Base-by-base conservation (phyloP, 2,329 filamentous ascomycete species). In the Hypoxylon sp. region DNA sequence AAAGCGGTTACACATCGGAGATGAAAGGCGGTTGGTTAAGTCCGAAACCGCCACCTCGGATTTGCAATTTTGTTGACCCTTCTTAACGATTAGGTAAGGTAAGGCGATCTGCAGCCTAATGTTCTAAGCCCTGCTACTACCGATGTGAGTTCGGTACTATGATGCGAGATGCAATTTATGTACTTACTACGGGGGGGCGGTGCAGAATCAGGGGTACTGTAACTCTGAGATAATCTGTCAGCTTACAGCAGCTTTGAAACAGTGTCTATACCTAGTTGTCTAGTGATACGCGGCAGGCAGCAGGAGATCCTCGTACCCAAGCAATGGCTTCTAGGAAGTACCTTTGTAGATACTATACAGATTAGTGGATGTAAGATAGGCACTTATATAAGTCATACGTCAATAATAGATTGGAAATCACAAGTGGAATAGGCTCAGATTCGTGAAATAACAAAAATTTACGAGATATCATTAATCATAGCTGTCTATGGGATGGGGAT, bases 391-490 rank as follows among this genome's bases (percentile, higher is more conserved):
- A 22, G 19, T 22, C 3, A 22, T 22, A 22, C 19, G 1, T 22
- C 1, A 10, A 6, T 33, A 31, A 31, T 33, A 31, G 3, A 3
- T 9, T 10, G 4, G 31, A 13, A n/a, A 17, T 51, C 35, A 55
- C 14, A 19, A 26, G 3, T 11, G 1, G 2, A 22, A 31, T 42
- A 29, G n/a, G 29, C n/a, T 19, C 6, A 13, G 17, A 42, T 9
- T 24, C 17, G 9, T 9, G 17, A 26, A 39, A n/a, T 51, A 0
- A 8, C 5, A n/a, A 14, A 53, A 53, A 13, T 8, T 53, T 17
- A 24, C 35, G 6, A 19, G 14, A 35, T 24, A 61, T 61, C 57
- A 22, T 61, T 35, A 53, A 26, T 61, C 57, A 33, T 53, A 14
- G 14, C 37, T 53, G 22, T 26, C 6, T 33, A 42, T 51, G 44